Percentiles rank a stretch among this genome's conserved stretches.
Evolutionary conservation across 1,284 basidiomycete genomes (phyloP).

Genomic region (Grifola frondosa): DNA sequence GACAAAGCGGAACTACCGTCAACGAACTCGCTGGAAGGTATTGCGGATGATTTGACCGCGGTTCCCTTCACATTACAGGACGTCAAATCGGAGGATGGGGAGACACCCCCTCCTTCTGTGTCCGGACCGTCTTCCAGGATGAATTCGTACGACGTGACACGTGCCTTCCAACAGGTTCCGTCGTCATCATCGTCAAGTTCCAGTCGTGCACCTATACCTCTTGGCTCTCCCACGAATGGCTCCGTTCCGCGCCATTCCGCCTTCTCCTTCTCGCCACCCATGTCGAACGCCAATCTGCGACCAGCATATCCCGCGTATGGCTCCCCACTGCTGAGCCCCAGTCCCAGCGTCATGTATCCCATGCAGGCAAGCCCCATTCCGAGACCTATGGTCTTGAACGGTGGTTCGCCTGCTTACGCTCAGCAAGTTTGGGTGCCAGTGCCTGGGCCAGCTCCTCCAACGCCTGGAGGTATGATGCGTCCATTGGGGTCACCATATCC

Average conservation of each 20-base stretch:
- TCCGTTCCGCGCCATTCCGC: slow-evolving; percentile 33
- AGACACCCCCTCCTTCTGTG: slow-evolving; percentile 68
- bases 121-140: slow-evolving; percentile 63
- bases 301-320: slow-evolving; percentile 56
- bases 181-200: slow-evolving; percentile 45
- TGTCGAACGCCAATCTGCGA: slow-evolving; percentile 42
- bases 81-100: slow-evolving; percentile 78
- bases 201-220: slow-evolving; percentile 47
- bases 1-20: slow-evolving; percentile 60
- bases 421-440: slow-evolving; percentile 69
- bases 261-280: slow-evolving; percentile 38
- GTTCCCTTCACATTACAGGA: slow-evolving; percentile 77
- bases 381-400: slow-evolving; percentile 56
- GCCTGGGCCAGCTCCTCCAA: slow-evolving; percentile 44
- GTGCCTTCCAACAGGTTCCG: slow-evolving; percentile 81
- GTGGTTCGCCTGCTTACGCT: slow-evolving; percentile 55
- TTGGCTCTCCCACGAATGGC: slow-evolving; percentile 43
- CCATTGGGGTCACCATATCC: slow-evolving; percentile 63
- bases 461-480: slow-evolving; percentile 52
- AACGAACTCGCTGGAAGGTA: slow-evolving; percentile 77
- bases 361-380: slow-evolving; percentile 62
- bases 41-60: slow-evolving; percentile 73
- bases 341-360: slow-evolving; percentile 60
- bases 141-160: slow-evolving; percentile 76
- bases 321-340: slow-evolving; percentile 67